Evolutionary conservation across 2,329 filamentous ascomycete genomes (phyloP).

Genomic region (Magnaporthiopsis poae): DNA sequence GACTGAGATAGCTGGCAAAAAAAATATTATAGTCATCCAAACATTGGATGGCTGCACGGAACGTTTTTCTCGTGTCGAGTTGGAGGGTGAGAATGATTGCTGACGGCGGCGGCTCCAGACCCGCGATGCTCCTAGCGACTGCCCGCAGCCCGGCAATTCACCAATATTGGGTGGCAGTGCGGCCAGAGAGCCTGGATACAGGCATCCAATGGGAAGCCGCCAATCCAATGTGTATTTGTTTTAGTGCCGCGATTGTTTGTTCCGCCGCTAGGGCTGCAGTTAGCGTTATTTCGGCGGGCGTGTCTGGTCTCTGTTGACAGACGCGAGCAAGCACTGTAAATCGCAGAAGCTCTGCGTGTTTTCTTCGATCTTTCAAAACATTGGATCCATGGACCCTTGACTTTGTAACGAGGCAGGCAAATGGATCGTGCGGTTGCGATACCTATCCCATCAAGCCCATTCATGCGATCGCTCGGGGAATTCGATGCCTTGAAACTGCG

Average conservation of each 20-base stretch:
- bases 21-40: background rate
- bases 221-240: background rate
- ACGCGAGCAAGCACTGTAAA: too few relatives aligned
- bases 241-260: background rate
- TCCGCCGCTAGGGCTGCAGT: background rate
- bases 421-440: background rate
- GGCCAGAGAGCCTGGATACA: background rate
- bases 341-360: too few relatives aligned
- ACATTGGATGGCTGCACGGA: background rate
- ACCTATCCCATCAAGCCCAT: background rate
- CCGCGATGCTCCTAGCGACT: too few relatives aligned
- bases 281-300: background rate
- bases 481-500: background rate
- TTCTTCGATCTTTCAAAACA: too few relatives aligned
- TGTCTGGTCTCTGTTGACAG: background rate
- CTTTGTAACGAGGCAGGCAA: background rate
- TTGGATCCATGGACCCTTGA: background rate
- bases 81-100: background rate
- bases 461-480: background rate
- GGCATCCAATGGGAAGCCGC: background rate
- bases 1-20: background rate
- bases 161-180: too few relatives aligned
- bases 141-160: too few relatives aligned
- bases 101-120: background rate
- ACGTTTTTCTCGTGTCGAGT: background rate